A percentile compares a stretch with the other conserved stretches of the same genome.
These are phyloP conservation scores for Vigna trinervia DNA, from an alignment of 306 rosid species.

Conservation along the genomic window DNA sequence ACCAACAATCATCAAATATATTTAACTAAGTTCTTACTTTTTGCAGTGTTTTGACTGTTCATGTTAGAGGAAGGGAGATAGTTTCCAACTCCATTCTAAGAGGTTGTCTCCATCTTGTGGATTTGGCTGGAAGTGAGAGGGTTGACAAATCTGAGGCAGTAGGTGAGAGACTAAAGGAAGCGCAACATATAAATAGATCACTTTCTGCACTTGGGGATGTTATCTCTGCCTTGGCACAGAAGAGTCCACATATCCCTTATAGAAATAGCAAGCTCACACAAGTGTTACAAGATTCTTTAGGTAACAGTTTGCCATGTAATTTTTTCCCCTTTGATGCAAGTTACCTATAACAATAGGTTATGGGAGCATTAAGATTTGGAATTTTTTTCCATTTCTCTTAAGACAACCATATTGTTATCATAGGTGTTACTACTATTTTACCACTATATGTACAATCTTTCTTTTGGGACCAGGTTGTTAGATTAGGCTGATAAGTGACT, in stretches of 20 bases:
- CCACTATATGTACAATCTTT: background rate
- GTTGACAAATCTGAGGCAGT: slow-evolving; percentile 98
- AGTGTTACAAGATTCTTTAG: slow-evolving; percentile 95
- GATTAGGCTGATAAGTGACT: background rate
- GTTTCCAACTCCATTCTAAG: slow-evolving; percentile 75
- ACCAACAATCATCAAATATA: slow-evolving; percentile 17
- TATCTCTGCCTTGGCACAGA: slow-evolving; percentile 95
- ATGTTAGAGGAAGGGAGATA: slow-evolving; percentile 84
- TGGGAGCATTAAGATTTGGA: background rate
- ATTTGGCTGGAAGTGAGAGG: slow-evolving; percentile 98
- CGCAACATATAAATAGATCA: slow-evolving; percentile 93
- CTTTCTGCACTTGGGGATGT: slow-evolving; percentile 99
- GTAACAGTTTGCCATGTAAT: slow-evolving; percentile 49
- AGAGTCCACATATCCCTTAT: slow-evolving; percentile 92
- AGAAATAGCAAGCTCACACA: slow-evolving; percentile 98
- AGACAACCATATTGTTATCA: background rate
- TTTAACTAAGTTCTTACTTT: slow-evolving; percentile 22
- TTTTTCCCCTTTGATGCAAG: slow-evolving; percentile 3
- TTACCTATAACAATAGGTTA: slow-evolving; percentile 1
- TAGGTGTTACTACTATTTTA: background rate
- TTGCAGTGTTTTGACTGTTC: slow-evolving; percentile 88
- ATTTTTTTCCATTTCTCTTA: slow-evolving; percentile 28
- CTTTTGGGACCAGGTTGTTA: background rate
- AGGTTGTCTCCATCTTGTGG: slow-evolving; percentile 98
- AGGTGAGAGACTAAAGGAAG: slow-evolving; percentile 97